phyloP scores from a whole-genome alignment of 805 yeast genomes.

The Candida ulmi region DNA sequence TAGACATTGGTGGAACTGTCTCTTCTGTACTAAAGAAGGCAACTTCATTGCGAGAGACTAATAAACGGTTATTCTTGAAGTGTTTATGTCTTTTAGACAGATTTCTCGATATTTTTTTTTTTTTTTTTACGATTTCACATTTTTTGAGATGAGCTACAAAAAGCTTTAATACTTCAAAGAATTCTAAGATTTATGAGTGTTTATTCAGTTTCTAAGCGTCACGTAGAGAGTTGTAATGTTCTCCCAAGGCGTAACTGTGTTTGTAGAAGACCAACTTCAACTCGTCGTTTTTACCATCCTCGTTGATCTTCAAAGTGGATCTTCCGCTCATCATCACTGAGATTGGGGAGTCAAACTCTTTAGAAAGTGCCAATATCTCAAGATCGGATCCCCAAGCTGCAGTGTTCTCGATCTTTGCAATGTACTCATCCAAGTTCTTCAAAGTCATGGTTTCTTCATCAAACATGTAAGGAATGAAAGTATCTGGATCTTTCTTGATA shows the following conservation, averaged over 20 bases:
- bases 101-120: not conserved
- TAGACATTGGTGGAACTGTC: constrained; percentile 8
- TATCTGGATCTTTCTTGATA: constrained; percentile 58
- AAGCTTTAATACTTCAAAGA: no score
- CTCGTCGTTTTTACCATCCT: constrained; percentile 39
- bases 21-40: not conserved
- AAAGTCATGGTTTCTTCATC: constrained; percentile 69
- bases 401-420: constrained; percentile 62
- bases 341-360: constrained; percentile 68
- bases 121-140: no score
- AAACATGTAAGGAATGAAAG: constrained; percentile 75
- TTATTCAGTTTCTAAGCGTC: constrained; percentile 30
- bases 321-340: constrained; percentile 75
- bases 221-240: constrained; percentile 83
- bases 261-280: constrained; percentile 76
- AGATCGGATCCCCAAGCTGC: constrained; percentile 96
- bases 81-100: no score
- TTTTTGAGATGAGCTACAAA: not conserved
- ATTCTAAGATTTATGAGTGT: no score
- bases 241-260: constrained; percentile 86
- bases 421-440: constrained; percentile 62
- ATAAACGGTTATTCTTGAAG: no score
- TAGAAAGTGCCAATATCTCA: constrained; percentile 79
- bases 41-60: no score
- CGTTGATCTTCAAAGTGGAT: constrained; percentile 59